Percentiles rank a stretch among this genome's conserved stretches.
Evolutionary conservation across 1,284 basidiomycete genomes (phyloP).

Genomic region (Cryptococcus sp.): DNA sequence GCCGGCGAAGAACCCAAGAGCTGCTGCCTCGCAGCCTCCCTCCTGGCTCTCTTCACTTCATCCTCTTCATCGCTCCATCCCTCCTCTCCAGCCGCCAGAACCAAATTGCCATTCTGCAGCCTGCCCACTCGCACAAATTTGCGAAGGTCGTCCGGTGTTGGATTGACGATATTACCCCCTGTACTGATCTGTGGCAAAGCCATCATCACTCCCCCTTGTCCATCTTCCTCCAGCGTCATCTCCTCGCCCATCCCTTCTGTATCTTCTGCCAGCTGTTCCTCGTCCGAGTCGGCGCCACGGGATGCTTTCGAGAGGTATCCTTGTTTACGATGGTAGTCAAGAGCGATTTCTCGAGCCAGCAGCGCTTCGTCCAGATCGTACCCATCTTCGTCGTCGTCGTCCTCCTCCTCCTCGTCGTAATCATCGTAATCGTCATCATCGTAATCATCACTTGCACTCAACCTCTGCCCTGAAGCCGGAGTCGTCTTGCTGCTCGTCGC

Average conservation of each 20-base stretch:
- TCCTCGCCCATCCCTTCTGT: neutral
- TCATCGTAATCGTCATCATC: slow-evolving; percentile 16
- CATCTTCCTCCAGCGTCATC: slow-evolving; percentile 2
- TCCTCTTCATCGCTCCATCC: slow-evolving; percentile 24
- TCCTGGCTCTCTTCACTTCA: slow-evolving; percentile 16
- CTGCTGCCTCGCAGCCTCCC: slow-evolving; percentile 15
- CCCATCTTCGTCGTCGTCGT: slow-evolving; percentile 37
- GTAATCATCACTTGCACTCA: slow-evolving; percentile 16
- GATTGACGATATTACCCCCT: slow-evolving; percentile 32
- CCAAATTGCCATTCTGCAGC: slow-evolving; percentile 43
- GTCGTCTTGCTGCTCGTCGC: neutral
- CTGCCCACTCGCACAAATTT: slow-evolving; percentile 41
- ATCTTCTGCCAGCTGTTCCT: slow-evolving; percentile 21
- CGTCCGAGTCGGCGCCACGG: slow-evolving; percentile 9
- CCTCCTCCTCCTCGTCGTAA: slow-evolving; percentile 28
- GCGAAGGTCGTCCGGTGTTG: slow-evolving; percentile 36
- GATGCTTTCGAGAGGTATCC: slow-evolving; percentile 16
- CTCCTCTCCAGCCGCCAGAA: slow-evolving; percentile 40
- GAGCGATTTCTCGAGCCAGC: slow-evolving; percentile 36
- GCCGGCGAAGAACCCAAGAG: slow-evolving; percentile 11
- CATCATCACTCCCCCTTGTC: slow-evolving; percentile 26
- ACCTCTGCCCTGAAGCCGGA: too few relatives aligned
- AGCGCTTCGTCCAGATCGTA: slow-evolving; percentile 42
- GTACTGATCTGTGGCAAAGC: slow-evolving; percentile 28
- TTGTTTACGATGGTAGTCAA: slow-evolving; percentile 36